A percentile compares a stretch with the other conserved stretches of the same genome.
Evolutionary conservation across 1,284 basidiomycete genomes (phyloP).

Genomic region (Ceratobasidium sp.): DNA sequence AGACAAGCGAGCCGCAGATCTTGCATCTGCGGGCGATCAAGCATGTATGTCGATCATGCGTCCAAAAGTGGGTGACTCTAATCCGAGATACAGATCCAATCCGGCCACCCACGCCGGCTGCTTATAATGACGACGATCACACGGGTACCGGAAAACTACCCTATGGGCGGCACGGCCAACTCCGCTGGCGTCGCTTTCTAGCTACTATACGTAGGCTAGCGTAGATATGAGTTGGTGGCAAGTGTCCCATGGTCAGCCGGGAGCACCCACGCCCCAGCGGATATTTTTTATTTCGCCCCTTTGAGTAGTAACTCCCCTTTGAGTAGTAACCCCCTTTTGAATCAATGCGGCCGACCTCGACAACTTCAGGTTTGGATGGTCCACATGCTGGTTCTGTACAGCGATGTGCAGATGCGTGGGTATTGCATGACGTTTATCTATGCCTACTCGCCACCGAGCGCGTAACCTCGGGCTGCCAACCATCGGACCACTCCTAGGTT

Average conservation of each 20-base stretch:
- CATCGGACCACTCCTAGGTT: background rate
- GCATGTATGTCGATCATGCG: conserved; percentile 4
- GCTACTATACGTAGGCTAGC: background rate
- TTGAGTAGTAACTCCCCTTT: background rate
- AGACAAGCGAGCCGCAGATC: background rate
- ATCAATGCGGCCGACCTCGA: background rate
- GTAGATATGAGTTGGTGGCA: too few species aligned
- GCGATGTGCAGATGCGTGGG: background rate
- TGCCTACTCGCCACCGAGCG: background rate
- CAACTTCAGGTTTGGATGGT: background rate
- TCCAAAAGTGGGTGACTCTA: background rate
- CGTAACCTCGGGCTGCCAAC: background rate
- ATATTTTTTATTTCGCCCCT: too few species aligned
- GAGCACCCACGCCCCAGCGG: too few species aligned
- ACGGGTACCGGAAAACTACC: background rate
- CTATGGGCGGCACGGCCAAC: background rate
- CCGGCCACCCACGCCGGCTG: background rate
- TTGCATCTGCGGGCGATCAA: background rate
- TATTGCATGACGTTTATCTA: background rate
- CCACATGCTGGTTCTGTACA: background rate
- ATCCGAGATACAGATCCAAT: background rate
- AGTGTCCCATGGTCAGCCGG: background rate
- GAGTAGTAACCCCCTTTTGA: background rate
- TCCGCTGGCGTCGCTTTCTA: background rate
- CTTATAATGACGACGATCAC: conserved; percentile 2